Percentiles rank a stretch among this genome's conserved stretches.
Evolutionary conservation across 2,329 filamentous ascomycete species (phyloP).

Genomic region (Pyrenophora graminea): DNA sequence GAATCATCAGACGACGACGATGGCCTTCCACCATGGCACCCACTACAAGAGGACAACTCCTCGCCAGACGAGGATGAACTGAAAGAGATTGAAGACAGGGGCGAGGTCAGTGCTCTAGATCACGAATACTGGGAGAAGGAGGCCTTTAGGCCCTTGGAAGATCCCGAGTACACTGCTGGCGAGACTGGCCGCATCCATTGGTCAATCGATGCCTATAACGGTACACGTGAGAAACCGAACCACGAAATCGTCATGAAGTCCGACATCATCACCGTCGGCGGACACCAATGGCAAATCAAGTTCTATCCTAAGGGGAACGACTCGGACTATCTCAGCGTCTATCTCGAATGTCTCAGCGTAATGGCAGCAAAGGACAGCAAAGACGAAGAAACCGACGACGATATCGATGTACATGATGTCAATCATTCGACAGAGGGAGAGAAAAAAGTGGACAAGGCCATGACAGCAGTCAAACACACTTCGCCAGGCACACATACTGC

Average conservation of each 20-base stretch:
- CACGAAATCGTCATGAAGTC: slow-evolving; percentile 63
- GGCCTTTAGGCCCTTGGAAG: slow-evolving; percentile 60
- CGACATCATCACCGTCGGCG: slow-evolving; percentile 59
- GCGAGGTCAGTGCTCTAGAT: slow-evolving; percentile 61
- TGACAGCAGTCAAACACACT: neutral
- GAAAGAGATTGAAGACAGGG: slow-evolving; percentile 58
- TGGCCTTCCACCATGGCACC: slow-evolving; percentile 53
- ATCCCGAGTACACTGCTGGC: slow-evolving; percentile 60
- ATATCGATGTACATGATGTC: neutral
- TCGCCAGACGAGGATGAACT: slow-evolving; percentile 62
- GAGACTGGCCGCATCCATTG: slow-evolving; percentile 63
- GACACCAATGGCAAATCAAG: slow-evolving; percentile 68
- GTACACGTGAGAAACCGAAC: slow-evolving; percentile 64
- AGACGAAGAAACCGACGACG: slow-evolving; percentile 3
- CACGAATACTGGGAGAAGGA: slow-evolving; percentile 63
- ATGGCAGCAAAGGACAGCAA: slow-evolving; percentile 20
- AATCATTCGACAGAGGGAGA: neutral
- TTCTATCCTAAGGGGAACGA: slow-evolving; percentile 66
- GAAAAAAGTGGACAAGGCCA: neutral
- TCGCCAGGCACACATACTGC: neutral
- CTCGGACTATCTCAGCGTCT: slow-evolving; percentile 62
- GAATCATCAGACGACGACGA: slow-evolving; percentile 47
- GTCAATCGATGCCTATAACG: slow-evolving; percentile 62
- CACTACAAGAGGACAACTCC: slow-evolving; percentile 61
- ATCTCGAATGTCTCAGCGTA: slow-evolving; percentile 64